Conservation (phyloP, 208 protist species). For the Acanthamoeba culbertsoni region DNA sequence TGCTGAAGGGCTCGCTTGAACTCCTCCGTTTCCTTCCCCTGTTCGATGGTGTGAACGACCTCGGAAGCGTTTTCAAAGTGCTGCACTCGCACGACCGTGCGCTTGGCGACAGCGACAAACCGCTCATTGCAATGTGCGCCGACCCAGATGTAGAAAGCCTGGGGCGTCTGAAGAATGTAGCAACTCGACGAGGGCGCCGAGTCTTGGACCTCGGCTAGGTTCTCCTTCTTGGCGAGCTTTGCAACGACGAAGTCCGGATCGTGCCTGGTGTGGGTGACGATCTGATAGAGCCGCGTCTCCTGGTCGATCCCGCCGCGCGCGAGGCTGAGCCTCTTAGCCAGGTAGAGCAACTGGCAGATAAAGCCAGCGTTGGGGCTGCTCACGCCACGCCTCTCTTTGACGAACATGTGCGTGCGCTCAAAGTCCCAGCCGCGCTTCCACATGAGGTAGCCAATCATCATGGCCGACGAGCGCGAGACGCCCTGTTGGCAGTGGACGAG, state of each 20-base stretch:
- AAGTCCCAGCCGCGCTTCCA: slow-evolving; percentile 87
- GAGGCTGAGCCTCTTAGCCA: neutral
- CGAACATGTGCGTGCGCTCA: slow-evolving; percentile 86
- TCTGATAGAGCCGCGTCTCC: neutral
- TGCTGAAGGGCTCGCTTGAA: neutral
- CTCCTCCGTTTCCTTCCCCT: slow-evolving; percentile 13
- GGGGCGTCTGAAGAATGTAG: slow-evolving; percentile 16
- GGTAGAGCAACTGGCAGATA: slow-evolving; percentile 87
- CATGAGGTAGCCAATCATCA: slow-evolving; percentile 91
- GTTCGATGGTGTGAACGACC: neutral
- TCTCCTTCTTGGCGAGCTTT: neutral
- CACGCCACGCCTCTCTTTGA: slow-evolving; percentile 83
- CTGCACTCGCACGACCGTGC: neutral
- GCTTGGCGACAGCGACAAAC: neutral
- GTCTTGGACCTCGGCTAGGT: neutral
- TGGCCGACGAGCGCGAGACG: slow-evolving; percentile 89
- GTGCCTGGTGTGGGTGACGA: neutral
- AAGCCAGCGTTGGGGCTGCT: slow-evolving; percentile 92
- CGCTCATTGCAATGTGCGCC: neutral
- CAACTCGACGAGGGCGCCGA: neutral
- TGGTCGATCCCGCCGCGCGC: neutral
- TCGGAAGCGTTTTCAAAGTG: neutral
- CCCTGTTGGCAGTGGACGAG: slow-evolving; percentile 95
- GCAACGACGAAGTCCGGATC: slow-evolving; percentile 19
- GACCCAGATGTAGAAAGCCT: slow-evolving; percentile 27